A percentile compares a stretch with the other conserved stretches of the same genome.
phyloP scores from a whole-genome alignment of 805 yeast genomes.

The Candida nitratophila region DNA sequence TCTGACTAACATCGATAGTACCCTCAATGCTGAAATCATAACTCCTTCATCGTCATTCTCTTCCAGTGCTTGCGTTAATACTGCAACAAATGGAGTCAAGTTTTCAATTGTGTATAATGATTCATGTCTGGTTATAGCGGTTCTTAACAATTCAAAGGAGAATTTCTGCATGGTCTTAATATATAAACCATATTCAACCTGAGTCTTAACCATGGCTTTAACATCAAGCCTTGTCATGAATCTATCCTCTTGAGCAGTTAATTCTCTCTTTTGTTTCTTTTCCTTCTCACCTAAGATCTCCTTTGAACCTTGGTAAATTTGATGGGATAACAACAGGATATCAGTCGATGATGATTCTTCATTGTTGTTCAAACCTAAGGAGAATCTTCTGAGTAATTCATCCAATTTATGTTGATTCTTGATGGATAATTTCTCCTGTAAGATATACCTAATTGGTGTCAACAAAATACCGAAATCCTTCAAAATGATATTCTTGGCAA shows the following conservation, averaged over 20 bases:
- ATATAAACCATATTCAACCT: constrained; percentile 49
- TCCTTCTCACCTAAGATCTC: constrained; percentile 16
- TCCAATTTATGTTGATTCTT: constrained; percentile 70
- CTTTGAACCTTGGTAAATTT: constrained; percentile 53
- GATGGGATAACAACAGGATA: constrained; percentile 65
- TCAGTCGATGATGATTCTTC: constrained; percentile 47
- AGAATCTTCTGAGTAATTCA: constrained; percentile 68
- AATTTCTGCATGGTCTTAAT: constrained; percentile 63
- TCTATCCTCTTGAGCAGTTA: constrained; percentile 37
- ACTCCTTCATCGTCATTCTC: constrained; percentile 68
- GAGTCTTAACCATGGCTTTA: constrained; percentile 42
- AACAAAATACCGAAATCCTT: constrained; percentile 49
- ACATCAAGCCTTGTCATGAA: constrained; percentile 70
- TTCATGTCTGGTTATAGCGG: constrained; percentile 59
- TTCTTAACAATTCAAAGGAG: constrained; percentile 67
- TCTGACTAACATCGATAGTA: constrained; percentile 52
- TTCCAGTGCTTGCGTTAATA: constrained; percentile 51
- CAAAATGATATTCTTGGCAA: constrained; percentile 59
- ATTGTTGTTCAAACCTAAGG: constrained; percentile 76
- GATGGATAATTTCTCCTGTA: constrained; percentile 56
- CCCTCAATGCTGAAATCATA: constrained; percentile 57
- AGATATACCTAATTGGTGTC: constrained; percentile 59
- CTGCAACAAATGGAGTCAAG: constrained; percentile 68
- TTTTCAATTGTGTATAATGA: constrained; percentile 51
- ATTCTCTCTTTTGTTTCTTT: constrained; percentile 10